Evolutionary conservation across 1,284 basidiomycete genomes (phyloP).

Genomic region (Sanghuangporus sanghuang): DNA sequence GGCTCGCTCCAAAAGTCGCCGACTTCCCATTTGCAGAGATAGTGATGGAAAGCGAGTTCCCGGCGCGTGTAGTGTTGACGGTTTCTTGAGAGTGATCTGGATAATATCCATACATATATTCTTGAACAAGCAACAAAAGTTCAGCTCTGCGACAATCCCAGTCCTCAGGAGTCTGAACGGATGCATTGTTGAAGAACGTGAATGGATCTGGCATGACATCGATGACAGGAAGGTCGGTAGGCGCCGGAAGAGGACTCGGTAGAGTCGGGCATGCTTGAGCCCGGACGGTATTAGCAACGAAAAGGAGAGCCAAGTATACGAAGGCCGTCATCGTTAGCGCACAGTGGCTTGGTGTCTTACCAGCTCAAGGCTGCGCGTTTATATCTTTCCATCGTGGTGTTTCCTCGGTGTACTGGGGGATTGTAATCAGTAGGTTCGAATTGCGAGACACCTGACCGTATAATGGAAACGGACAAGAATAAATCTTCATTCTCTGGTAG

Average conservation of each 20-base stretch:
- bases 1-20: conserved; percentile 16
- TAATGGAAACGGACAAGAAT: too few relatives aligned
- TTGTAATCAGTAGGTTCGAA: too few relatives aligned
- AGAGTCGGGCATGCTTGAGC: conserved; percentile 10
- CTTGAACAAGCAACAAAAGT: conserved; percentile 20
- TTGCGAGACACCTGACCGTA: too few relatives aligned
- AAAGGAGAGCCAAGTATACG: neutral
- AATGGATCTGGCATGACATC: conserved; percentile 12
- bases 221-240: conserved; percentile 14
- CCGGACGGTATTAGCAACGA: neutral
- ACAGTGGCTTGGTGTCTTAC: neutral
- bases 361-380: neutral
- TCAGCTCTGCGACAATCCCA: conserved; percentile 21
- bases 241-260: conserved; percentile 11
- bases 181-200: conserved; percentile 14
- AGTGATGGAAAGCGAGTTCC: conserved; percentile 18
- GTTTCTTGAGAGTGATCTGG: conserved; percentile 22
- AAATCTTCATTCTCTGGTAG: too few relatives aligned
- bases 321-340: neutral
- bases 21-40: conserved; percentile 17
- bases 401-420: too few relatives aligned
- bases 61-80: conserved; percentile 18
- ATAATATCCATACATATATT: conserved; percentile 23
- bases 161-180: conserved; percentile 17
- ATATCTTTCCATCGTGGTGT: neutral